These are phyloP conservation scores for Coemansia sp. DNA, from an alignment of 192 early-diverging fungal genomes.

Conservation along the genomic window DNA sequence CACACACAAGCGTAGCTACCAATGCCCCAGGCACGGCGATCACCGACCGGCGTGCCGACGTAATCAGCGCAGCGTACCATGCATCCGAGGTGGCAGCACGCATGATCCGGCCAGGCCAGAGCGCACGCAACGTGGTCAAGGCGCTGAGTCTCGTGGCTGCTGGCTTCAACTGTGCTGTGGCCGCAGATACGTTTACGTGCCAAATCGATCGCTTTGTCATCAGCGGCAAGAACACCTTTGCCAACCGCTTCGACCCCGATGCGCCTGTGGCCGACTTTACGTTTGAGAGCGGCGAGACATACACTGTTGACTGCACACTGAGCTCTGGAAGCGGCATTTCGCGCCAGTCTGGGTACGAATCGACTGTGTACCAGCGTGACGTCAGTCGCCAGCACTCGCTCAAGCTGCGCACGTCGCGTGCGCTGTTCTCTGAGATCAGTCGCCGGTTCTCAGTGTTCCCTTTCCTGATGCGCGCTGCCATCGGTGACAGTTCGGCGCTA, in stretches of 20 bases:
- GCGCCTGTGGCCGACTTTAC: conserved; percentile 63
- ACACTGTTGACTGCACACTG: conserved; percentile 69
- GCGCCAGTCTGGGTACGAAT: conserved; percentile 55
- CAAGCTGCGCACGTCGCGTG: conserved; percentile 62
- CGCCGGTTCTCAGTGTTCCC: conserved; percentile 71
- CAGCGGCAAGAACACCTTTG: conserved; percentile 62
- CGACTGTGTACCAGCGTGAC: conserved; percentile 70
- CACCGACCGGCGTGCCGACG: conserved; percentile 71
- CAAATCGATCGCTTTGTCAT: conserved; percentile 76
- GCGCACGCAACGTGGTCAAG: conserved; percentile 58
- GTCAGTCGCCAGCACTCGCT: conserved; percentile 72
- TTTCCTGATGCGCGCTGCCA: conserved; percentile 61
- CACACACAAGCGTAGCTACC: conserved; percentile 78
- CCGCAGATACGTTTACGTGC: conserved; percentile 65
- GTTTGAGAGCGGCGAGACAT: conserved; percentile 71
- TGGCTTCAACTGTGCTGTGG: conserved; percentile 68
- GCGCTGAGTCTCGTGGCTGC: conserved; percentile 58
- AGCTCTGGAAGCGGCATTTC: conserved; percentile 64
- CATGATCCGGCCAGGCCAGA: conserved; percentile 74
- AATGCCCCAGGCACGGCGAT: conserved; percentile 61
- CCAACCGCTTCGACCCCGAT: conserved; percentile 61
- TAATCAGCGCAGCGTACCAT: conserved; percentile 78
- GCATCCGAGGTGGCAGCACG: conserved; percentile 80
- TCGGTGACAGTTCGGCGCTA: conserved; percentile 26
- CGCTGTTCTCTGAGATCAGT: conserved; percentile 64